These are phyloP conservation scores for Penicillium sp. DNA, from an alignment of 2,329 filamentous ascomycete genomes.

Conservation along the genomic window DNA sequence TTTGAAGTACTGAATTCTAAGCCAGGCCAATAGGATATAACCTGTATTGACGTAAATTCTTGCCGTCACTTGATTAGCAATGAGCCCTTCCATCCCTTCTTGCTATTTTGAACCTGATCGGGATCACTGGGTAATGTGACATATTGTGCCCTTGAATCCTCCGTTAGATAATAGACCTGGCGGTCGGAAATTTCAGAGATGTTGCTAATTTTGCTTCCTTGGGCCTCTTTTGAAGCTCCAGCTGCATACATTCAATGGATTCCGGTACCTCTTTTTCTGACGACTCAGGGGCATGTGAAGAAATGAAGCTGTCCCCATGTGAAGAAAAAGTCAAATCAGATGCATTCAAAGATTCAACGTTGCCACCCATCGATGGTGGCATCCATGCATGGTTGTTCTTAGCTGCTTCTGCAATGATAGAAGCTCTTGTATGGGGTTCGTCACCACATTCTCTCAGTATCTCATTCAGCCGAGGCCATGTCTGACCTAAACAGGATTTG, in stretches of 20 bases:
- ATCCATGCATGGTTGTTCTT: constrained; percentile 56
- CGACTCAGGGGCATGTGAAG: constrained; percentile 11
- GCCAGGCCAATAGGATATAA: constrained; percentile 16
- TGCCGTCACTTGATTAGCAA: constrained; percentile 21
- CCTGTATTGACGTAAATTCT: constrained; percentile 23
- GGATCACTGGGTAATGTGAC: constrained; percentile 28
- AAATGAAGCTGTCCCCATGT: constrained; percentile 17
- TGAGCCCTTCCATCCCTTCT: constrained; percentile 22
- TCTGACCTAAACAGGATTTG: constrained; percentile 28
- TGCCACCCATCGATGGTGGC: constrained; percentile 47
- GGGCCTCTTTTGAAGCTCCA: constrained; percentile 8
- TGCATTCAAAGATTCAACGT: constrained; percentile 5
- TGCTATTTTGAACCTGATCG: constrained; percentile 8
- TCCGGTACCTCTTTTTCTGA: constrained; percentile 1
- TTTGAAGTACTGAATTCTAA: constrained; percentile 8
- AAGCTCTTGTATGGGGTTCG: constrained; percentile 61
- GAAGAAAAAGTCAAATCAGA: constrained; percentile 11
- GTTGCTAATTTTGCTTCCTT: neutral
- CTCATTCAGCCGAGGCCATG: neutral
- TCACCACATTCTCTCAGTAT: neutral
- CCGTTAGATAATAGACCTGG: neutral
- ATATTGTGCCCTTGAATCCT: constrained; percentile 5
- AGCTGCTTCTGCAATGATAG: constrained; percentile 58
- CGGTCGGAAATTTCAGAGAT: constrained; percentile 6
- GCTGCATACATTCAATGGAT: constrained; percentile 12